phyloP scores from a whole-genome alignment of 2,329 filamentous ascomycete species.

The Cytospora paraplurivora region DNA sequence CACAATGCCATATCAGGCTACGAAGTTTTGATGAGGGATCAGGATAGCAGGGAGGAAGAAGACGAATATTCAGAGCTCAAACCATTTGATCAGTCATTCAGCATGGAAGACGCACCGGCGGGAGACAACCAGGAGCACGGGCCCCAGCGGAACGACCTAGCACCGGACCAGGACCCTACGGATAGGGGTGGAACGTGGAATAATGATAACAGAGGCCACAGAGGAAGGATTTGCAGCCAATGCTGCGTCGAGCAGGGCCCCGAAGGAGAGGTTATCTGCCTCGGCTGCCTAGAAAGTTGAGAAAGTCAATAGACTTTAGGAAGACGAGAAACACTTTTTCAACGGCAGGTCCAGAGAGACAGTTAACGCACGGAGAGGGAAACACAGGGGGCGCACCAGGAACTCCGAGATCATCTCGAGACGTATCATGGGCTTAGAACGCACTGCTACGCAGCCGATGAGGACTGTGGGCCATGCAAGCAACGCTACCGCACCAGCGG shows the following conservation, averaged over 20 bases:
- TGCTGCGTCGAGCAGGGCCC: slow-evolving; percentile 68
- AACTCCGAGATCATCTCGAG: background rate
- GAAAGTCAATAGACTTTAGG: background rate
- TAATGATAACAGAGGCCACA: slow-evolving; percentile 45
- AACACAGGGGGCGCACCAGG: background rate
- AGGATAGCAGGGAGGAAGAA: slow-evolving; percentile 18
- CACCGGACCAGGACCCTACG: slow-evolving; percentile 15
- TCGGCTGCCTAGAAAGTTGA: slow-evolving; percentile 55
- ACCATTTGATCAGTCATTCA: slow-evolving; percentile 42
- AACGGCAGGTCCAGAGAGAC: background rate
- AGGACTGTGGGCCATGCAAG: background rate
- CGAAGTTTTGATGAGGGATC: slow-evolving; percentile 19
- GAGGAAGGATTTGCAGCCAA: slow-evolving; percentile 62
- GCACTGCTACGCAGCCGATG: background rate
- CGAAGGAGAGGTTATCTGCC: slow-evolving; percentile 67
- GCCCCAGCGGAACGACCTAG: slow-evolving; percentile 14
- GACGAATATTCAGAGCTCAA: slow-evolving; percentile 30
- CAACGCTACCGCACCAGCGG: background rate
- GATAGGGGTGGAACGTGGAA: slow-evolving; percentile 36
- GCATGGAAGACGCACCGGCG: slow-evolving; percentile 50
- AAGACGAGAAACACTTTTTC: background rate
- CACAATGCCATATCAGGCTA: background rate
- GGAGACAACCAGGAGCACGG: slow-evolving; percentile 19
- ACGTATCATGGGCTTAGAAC: background rate
- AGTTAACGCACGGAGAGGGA: background rate